A percentile compares a stretch with the other conserved stretches of the same genome.
Evolutionary conservation across 2,329 filamentous ascomycete species (phyloP).

Genomic region (Pseudogymnoascus verrucosus): DNA sequence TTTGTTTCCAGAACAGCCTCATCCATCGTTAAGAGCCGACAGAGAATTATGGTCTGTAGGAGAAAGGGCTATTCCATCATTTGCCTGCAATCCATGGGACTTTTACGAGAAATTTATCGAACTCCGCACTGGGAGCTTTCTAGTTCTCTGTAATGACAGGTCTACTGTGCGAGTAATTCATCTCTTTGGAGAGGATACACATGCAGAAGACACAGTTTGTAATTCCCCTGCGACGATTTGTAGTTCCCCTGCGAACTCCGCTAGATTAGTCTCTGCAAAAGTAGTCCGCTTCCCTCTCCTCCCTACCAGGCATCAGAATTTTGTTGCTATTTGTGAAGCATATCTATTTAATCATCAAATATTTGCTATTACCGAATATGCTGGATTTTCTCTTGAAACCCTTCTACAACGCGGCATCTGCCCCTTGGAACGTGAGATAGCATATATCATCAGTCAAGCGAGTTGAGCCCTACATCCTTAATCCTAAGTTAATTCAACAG

Average conservation of each 20-base stretch:
- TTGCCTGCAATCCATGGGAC: conserved; percentile 6
- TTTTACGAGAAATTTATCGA: conserved; percentile 9
- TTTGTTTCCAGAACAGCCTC: too few species aligned
- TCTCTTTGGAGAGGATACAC: neutral
- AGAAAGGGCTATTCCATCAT: conserved; percentile 8
- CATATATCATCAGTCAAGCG: too few species aligned
- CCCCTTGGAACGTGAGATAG: conserved; percentile 5
- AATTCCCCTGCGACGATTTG: neutral
- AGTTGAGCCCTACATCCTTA: too few species aligned
- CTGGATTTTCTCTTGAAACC: neutral
- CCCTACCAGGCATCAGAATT: conserved; percentile 3
- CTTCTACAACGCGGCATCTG: neutral
- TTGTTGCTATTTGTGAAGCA: conserved; percentile 1
- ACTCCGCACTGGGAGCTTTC: neutral
- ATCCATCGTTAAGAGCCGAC: too few species aligned
- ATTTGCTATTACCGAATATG: conserved; percentile 5
- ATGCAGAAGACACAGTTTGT: neutral
- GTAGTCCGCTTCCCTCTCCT: neutral
- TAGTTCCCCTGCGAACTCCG: neutral
- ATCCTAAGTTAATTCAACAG: neutral
- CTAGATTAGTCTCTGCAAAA: too few species aligned
- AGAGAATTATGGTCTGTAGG: neutral
- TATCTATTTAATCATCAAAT: neutral
- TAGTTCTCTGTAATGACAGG: conserved; percentile 2
- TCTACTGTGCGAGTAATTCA: neutral